phyloP scores from a whole-genome alignment of 768 basidiomycete genomes.

The Tulasnella sp. region DNA sequence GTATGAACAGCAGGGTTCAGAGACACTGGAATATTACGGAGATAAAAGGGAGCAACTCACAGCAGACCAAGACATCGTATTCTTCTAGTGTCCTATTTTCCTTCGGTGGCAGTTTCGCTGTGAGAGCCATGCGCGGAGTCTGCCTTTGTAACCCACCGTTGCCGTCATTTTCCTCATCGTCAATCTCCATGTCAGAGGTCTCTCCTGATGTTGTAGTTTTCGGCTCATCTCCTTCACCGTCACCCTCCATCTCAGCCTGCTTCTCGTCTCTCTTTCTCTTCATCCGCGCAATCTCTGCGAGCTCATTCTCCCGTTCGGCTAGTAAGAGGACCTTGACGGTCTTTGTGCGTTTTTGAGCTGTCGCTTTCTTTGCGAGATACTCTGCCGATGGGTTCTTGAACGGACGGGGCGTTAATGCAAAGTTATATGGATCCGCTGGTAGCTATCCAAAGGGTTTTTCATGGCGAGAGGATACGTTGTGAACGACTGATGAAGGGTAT shows the following conservation, averaged over 20 bases:
- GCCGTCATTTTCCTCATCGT: conserved; percentile 8
- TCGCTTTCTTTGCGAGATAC: conserved; percentile 42
- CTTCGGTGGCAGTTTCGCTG: conserved; percentile 5
- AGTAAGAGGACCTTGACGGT: conserved; percentile 68
- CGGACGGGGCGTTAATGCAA: conserved; percentile 53
- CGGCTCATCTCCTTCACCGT: conserved; percentile 38
- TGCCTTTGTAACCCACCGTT: conserved; percentile 41
- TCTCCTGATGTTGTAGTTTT: conserved; percentile 38
- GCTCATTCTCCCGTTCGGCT: conserved; percentile 67
- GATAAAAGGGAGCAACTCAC: conserved; percentile 32
- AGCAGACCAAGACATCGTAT: conserved; percentile 60
- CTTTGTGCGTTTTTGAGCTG: conserved; percentile 60
- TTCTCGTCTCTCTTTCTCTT: neutral
- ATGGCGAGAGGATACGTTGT: too few relatives aligned
- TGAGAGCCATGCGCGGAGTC: too few relatives aligned
- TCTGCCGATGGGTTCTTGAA: conserved; percentile 52
- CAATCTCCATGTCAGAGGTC: conserved; percentile 31
- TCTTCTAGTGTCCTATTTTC: conserved; percentile 9
- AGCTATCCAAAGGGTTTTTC: too few relatives aligned
- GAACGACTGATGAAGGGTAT: neutral
- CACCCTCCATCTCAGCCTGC: neutral
- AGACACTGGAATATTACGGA: too few relatives aligned
- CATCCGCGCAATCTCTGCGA: conserved; percentile 6
- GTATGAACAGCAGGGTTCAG: too few relatives aligned
- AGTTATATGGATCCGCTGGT: conserved; percentile 63